Evolutionary conservation across 805 yeast species (phyloP).

Genomic region (Schwanniomyces vanrijiae): DNA sequence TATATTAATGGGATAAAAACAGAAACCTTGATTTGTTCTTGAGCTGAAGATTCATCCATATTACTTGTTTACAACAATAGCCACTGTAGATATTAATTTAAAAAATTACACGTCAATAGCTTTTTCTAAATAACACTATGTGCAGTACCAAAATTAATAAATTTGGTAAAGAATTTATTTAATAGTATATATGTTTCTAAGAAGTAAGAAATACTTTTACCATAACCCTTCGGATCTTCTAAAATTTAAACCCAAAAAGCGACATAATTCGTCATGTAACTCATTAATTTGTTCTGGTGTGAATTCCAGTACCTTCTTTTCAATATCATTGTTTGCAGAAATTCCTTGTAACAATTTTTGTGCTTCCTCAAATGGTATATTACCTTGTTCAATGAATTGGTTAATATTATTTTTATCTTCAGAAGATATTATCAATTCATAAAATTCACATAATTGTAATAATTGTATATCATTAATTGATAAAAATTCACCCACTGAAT

Average conservation of each 20-base stretch:
- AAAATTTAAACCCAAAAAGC: conserved; percentile 61
- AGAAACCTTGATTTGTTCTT: conserved; percentile 32
- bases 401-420: conserved; percentile 47
- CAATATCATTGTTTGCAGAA: background rate
- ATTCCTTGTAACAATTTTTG: conserved; percentile 8
- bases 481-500: conserved; percentile 52
- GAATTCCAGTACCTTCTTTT: conserved; percentile 14
- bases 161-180: background rate
- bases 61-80: background rate
- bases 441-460: conserved; percentile 63
- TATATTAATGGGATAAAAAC: conserved; percentile 71
- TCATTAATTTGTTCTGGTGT: conserved; percentile 51
- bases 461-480: conserved; percentile 45
- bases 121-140: background rate
- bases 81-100: background rate
- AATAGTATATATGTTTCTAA: background rate
- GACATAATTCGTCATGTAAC: conserved; percentile 62
- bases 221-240: conserved; percentile 55
- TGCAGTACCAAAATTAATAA: background rate
- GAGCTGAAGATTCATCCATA: conserved; percentile 19
- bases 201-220: conserved; percentile 36
- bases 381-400: conserved; percentile 10
- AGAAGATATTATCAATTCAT: conserved; percentile 72
- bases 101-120: background rate
- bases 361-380: conserved; percentile 6